These are phyloP conservation scores for Selaginella moellendorffii DNA, from an alignment of 75 land plant species.

Conservation along the genomic window DNA sequence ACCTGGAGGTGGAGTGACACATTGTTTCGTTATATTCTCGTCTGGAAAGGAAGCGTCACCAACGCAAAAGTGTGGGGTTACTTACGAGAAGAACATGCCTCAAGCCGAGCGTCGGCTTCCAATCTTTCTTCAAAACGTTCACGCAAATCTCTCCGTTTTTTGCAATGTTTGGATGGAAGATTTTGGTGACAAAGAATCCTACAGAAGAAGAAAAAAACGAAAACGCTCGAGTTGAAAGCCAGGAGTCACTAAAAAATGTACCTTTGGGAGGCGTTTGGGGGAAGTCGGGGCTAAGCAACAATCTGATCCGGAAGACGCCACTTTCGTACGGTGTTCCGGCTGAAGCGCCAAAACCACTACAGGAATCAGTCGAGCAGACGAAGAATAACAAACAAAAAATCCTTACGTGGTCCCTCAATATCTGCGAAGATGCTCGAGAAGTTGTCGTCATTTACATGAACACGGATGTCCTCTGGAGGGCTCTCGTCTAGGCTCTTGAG, in stretches of 20 bases:
- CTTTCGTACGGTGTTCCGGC: conserved; percentile 96
- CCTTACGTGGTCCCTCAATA: conserved; percentile 88
- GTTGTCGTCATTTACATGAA: conserved; percentile 74
- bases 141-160: conserved; percentile 97
- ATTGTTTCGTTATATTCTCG: too few relatives aligned
- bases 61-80: neutral
- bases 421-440: conserved; percentile 91
- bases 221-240: neutral
- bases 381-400: neutral
- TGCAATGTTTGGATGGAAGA: conserved; percentile 96
- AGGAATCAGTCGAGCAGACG: neutral
- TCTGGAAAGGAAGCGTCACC: neutral
- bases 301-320: conserved; percentile 89
- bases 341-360: too few relatives aligned
- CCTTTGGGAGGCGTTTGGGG: conserved; percentile 97
- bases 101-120: conserved; percentile 92
- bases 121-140: conserved; percentile 90
- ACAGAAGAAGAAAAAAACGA: too few relatives aligned
- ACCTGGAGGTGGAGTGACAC: conserved; percentile 32
- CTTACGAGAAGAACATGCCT: conserved; percentile 90
- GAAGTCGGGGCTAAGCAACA: conserved; percentile 70
- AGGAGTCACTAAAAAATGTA: conserved; percentile 9
- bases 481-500: conserved; percentile 88
- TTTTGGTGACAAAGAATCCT: conserved; percentile 92
- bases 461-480: conserved; percentile 95